Base-by-base conservation (phyloP, 1,139 yeast species). In the Saccharomyces hybrid region DNA sequence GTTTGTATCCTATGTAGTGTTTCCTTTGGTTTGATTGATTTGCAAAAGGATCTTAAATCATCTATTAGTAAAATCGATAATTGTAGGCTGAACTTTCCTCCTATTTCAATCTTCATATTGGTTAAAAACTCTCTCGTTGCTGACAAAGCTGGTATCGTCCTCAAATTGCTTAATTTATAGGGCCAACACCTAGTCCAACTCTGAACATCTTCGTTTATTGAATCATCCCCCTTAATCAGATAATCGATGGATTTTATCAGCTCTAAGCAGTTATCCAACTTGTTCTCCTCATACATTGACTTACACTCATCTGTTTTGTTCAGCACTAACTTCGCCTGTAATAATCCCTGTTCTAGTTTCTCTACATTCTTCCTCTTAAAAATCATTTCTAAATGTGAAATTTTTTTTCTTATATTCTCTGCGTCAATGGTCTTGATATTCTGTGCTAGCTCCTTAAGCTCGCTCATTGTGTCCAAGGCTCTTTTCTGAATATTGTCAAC, bases 41-140 rank as follows among this genome's bases (percentile, higher is more conserved):
- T 76, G 62, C 81, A 80, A 64, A 86, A 88, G 1, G 61, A 54
- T 53, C 83, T 76, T 53, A 90, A 70, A 68, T 90, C 96, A 1
- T 75, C 74, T 14, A 86, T 60, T 50, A 90, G 72, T 27, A 78
- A 63, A 25, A 79, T 78, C 11, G 79, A 75, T 62, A 90, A 83
- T 50, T 78, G 73, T 34, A 78, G 73, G 4, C 84, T 80, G 60
- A 82, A 86, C 6, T 84, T 81, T 52, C 78, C 80, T n/a, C 95
- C 90, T 51, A 90, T 85, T 49, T 77, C 78, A 5, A 73, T 76
- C 64, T 75, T 74, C 63, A 88, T 72, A 26, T 73, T 75, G n/a
- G 78, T 65, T 66, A 81, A 67, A 62, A 80, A 66, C 62, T 81
- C 75, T 50, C 80, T 77, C n/a, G 84, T 68, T 34, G 79, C 78